Conservation (phyloP, 73 alveolate genomes). For the Paramecium sonneborni region DNA sequence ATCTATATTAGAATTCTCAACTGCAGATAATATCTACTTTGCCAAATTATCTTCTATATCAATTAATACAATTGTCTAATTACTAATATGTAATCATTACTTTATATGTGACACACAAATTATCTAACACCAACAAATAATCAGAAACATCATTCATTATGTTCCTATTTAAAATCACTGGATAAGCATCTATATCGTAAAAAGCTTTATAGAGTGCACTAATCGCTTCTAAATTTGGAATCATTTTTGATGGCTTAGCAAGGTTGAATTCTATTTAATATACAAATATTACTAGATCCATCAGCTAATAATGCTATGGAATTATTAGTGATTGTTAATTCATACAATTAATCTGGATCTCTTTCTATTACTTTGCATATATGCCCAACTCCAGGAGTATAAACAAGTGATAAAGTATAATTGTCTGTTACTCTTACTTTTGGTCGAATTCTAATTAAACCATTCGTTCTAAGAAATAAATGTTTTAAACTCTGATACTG, state of each 20-base stretch:
- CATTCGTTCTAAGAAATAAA: not conserved
- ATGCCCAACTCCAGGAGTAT: constrained; percentile 95
- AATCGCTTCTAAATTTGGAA: constrained; percentile 73
- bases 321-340: constrained; percentile 64
- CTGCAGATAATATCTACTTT: not conserved
- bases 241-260: constrained; percentile 66
- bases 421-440: constrained; percentile 43
- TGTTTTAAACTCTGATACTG: not conserved
- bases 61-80: constrained; percentile 38
- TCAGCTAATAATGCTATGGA: too few relatives aligned
- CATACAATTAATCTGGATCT: constrained; percentile 77
- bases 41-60: not conserved
- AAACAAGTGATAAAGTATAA: constrained; percentile 75
- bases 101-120: constrained; percentile 66
- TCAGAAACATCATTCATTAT: constrained; percentile 61
- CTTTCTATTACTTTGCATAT: constrained; percentile 81
- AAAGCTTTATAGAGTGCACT: constrained; percentile 70
- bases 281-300: constrained; percentile 46
- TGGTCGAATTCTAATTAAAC: constrained; percentile 11
- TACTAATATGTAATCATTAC: constrained; percentile 58
- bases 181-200: constrained; percentile 79
- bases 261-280: not conserved
- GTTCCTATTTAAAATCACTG: constrained; percentile 68
- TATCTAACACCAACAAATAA: constrained; percentile 61
- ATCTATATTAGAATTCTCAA: not conserved